Base-by-base conservation (phyloP, 1,284 basidiomycete genomes). In the Bondarzewia mesenterica region DNA sequence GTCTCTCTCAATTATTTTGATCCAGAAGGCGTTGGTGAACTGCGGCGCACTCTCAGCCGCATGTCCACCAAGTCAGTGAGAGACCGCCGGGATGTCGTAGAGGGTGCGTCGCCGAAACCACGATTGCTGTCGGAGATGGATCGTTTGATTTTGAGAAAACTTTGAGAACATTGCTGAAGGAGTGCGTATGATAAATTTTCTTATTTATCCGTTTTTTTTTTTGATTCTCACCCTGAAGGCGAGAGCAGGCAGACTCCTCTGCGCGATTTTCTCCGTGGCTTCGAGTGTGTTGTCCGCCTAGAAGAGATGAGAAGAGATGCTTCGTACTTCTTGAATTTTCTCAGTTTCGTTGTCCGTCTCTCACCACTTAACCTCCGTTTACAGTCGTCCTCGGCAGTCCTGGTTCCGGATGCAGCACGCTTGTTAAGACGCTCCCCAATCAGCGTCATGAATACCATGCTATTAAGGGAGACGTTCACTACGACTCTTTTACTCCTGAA, bases 351-450 rank as follows among this genome's bases (percentile, higher is more conserved):
- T 22, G 10, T 18, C 1, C 10, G 15, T n/a, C 7, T 21, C 3
- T 41, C 16, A 3, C 12, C 15, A 1, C 16, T 7, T 40, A 16
- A 10, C 12, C 16, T 23, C 16, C 15, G 5, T 21, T 5, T 49
- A 4, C 46, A 77, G 74, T 82, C 42, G 81, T 83, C 18, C 67
- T 84, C 14, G 82, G 81, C n/a, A 67, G 77, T 18, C 82, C 82
- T 7, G 77, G 78, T 26, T 77, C 84, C 1, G 88, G 89, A 1
- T 91, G 88, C 60, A 78, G 72, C 21, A 86, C 86, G 0, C 71
- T 91, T 37, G 74, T 91, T 47, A 87, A 87, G 62, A 73, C 73
- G 0, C 69, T 91, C 36, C 78, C 88, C 6, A 89, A 89, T 57
- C 76, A 79, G 52, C 76, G 78, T 0, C 59, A 65, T 0, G 82